A percentile compares a stretch with the other conserved stretches of the same genome.
These are phyloP conservation scores for Lichtheimia ornata DNA, from an alignment of 371 early-diverging fungal genomes.

Conservation along the genomic window DNA sequence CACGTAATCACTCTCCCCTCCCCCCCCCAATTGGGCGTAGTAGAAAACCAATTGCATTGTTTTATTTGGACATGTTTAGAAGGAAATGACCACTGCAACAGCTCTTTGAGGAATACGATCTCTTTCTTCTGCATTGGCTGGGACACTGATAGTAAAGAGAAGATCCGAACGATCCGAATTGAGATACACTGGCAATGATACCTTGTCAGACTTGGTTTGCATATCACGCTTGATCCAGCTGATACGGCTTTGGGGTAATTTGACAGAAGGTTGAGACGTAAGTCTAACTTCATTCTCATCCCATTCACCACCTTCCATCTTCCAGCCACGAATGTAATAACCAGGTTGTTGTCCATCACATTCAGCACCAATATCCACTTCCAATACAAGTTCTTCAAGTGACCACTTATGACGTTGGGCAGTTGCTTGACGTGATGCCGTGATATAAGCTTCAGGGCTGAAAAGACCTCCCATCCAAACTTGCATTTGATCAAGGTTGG, in stretches of 20 bases:
- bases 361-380: slow-evolving; percentile 43
- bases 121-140: slow-evolving; percentile 38
- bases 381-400: slow-evolving; percentile 65
- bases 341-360: slow-evolving; percentile 18
- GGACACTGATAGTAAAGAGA: slow-evolving; percentile 70
- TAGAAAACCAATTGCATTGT: neutral
- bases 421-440: slow-evolving; percentile 87
- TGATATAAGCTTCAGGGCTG: slow-evolving; percentile 90
- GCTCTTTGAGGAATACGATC: slow-evolving; percentile 72
- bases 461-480: slow-evolving; percentile 90
- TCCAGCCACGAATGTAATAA: slow-evolving; percentile 50
- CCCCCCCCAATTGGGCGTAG: too few species aligned
- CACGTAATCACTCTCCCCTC: too few species aligned
- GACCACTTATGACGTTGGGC: slow-evolving; percentile 74
- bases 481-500: slow-evolving; percentile 33
- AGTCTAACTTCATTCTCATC: slow-evolving; percentile 48
- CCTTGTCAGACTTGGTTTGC: slow-evolving; percentile 22
- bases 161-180: slow-evolving; percentile 78
- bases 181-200: slow-evolving; percentile 80
- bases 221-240: slow-evolving; percentile 50
- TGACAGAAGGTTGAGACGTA: slow-evolving; percentile 50
- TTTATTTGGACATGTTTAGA: slow-evolving; percentile 19
- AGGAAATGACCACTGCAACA: slow-evolving; percentile 68
- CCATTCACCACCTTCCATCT: slow-evolving; percentile 76
- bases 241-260: slow-evolving; percentile 43